phyloP scores from a whole-genome alignment of 306 rosid genomes.

The Ceratonia siliqua region DNA sequence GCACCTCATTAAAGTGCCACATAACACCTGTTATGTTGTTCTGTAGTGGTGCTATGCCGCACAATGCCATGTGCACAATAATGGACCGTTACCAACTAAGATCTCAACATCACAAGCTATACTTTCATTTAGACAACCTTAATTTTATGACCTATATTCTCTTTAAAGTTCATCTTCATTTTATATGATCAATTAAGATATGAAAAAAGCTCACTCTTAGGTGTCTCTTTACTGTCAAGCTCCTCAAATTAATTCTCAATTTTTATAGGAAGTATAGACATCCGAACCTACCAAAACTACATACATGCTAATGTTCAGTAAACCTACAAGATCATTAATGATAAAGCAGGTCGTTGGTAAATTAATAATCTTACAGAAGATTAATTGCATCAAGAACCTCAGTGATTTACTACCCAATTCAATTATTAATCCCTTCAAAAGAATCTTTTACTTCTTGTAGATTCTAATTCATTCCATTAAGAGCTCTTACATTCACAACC shows the following conservation, averaged over 20 bases:
- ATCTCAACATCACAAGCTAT: too few relatives aligned
- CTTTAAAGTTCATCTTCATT: neutral
- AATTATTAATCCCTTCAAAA: neutral
- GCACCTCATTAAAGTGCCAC: too few relatives aligned
- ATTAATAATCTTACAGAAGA: neutral
- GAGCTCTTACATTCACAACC: neutral
- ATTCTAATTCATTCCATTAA: neutral
- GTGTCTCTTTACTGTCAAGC: neutral
- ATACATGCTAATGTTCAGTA: neutral
- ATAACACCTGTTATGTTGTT: too few relatives aligned
- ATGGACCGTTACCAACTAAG: too few relatives aligned
- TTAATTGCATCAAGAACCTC: neutral
- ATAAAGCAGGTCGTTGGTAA: neutral
- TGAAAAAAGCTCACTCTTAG: neutral
- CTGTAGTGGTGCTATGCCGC: too few relatives aligned
- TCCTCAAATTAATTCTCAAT: neutral
- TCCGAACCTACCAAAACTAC: neutral
- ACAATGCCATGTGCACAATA: too few relatives aligned
- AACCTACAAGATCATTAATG: neutral
- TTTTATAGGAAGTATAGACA: neutral
- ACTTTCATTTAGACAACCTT: too few relatives aligned
- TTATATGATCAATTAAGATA: neutral
- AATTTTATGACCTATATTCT: too few relatives aligned
- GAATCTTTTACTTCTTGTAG: neutral
- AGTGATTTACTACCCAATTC: neutral